Conservation (phyloP, 495 filamentous ascomycete genomes). For the Cudoniella acicularis region DNA sequence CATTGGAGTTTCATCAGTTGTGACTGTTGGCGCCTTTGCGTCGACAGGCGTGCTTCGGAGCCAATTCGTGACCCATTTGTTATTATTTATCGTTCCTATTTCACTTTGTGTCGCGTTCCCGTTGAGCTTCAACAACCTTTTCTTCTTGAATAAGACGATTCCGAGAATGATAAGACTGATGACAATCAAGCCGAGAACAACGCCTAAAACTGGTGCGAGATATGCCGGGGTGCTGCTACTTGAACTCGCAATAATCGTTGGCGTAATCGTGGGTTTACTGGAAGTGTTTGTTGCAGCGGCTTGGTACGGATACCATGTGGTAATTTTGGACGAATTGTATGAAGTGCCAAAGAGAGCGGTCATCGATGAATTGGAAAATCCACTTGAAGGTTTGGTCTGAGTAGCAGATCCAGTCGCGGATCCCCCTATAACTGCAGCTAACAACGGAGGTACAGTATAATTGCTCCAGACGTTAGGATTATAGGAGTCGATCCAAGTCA, state of each 20-base stretch:
- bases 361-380: conserved; percentile 50
- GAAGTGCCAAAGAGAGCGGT: conserved; percentile 46
- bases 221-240: conserved; percentile 52
- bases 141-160: conserved; percentile 53
- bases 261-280: neutral
- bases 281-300: neutral
- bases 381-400: conserved; percentile 27
- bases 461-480: conserved; percentile 52
- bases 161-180: conserved; percentile 43
- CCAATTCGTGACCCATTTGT: conserved; percentile 41
- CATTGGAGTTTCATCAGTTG: conserved; percentile 39
- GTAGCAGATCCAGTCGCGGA: conserved; percentile 56
- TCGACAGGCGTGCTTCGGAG: conserved; percentile 34
- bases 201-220: conserved; percentile 62
- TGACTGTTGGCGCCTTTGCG: conserved; percentile 44
- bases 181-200: conserved; percentile 59
- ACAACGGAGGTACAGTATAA: conserved; percentile 58
- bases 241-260: neutral
- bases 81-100: conserved; percentile 38
- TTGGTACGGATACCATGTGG: conserved; percentile 56
- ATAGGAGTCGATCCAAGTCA: conserved; percentile 55
- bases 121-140: conserved; percentile 34
- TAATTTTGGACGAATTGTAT: conserved; percentile 55
- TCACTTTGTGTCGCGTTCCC: conserved; percentile 35
- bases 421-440: conserved; percentile 60